Percentiles rank a stretch among this genome's conserved stretches.
phyloP scores from a whole-genome alignment of 352 stramenopile species.

The Phytophthora meadii region DNA sequence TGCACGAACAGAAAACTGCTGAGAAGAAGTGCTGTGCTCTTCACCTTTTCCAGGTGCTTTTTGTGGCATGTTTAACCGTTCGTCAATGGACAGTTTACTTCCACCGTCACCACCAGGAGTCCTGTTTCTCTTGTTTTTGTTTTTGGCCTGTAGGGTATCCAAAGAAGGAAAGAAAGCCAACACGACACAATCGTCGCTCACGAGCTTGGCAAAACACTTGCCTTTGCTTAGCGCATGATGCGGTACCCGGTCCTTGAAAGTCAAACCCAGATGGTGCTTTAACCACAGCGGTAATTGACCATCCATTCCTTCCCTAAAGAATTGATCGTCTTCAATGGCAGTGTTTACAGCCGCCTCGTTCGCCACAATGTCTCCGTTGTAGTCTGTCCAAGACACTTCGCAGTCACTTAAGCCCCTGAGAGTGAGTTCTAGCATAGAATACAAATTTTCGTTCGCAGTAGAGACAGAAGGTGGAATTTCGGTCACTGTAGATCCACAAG shows the following conservation, averaged over 20 bases:
- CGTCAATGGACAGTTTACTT: slow-evolving; percentile 10
- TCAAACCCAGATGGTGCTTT: slow-evolving; percentile 51
- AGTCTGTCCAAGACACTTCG: slow-evolving; percentile 88
- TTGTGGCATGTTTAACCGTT: slow-evolving; percentile 7
- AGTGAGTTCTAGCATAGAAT: slow-evolving; percentile 88
- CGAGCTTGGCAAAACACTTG: slow-evolving; percentile 88
- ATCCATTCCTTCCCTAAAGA: slow-evolving; percentile 53
- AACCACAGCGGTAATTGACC: slow-evolving; percentile 82
- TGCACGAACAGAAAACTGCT: slow-evolving; percentile 42
- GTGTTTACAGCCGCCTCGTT: slow-evolving; percentile 15
- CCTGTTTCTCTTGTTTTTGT: slow-evolving; percentile 36
- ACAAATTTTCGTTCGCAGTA: slow-evolving; percentile 80
- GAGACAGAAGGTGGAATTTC: slow-evolving; percentile 40
- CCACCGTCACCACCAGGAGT: slow-evolving; percentile 12
- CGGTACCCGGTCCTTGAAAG: slow-evolving; percentile 48
- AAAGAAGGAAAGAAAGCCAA: slow-evolving; percentile 82
- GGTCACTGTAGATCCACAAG: slow-evolving; percentile 8
- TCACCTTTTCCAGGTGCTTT: slow-evolving; percentile 23
- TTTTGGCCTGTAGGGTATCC: slow-evolving; percentile 56
- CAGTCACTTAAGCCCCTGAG: slow-evolving; percentile 81
- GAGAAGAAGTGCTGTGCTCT: slow-evolving; percentile 7
- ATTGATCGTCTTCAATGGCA: slow-evolving; percentile 43
- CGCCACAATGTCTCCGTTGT: slow-evolving; percentile 52
- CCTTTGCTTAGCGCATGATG: slow-evolving; percentile 64
- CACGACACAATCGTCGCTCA: slow-evolving; percentile 74